Evolutionary conservation across 2,329 filamentous ascomycete genomes (phyloP).

Genomic region (Colletotrichum ledebouriae): DNA sequence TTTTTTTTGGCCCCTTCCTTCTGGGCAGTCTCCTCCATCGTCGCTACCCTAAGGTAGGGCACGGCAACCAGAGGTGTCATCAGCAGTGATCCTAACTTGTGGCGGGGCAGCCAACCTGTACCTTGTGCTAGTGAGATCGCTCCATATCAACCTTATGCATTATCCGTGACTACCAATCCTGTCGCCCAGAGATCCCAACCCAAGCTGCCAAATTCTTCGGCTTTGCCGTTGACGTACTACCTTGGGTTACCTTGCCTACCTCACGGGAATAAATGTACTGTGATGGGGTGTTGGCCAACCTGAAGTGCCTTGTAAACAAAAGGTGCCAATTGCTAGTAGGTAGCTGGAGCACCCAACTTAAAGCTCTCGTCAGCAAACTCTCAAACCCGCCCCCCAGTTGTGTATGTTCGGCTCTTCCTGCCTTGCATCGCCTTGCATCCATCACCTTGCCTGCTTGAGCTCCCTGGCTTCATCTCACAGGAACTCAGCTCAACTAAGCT

Average conservation of each 20-base stretch:
- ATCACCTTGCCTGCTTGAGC: slow-evolving; percentile 5
- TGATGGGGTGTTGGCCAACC: background rate
- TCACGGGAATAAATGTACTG: background rate
- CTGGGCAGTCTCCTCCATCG: slow-evolving; percentile 10
- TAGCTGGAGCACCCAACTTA: background rate
- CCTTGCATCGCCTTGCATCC: slow-evolving; percentile 20
- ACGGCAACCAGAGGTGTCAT: slow-evolving; percentile 31
- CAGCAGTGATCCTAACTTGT: slow-evolving; percentile 36
- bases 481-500: slow-evolving; percentile 5
- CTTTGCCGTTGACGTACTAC: slow-evolving; percentile 35
- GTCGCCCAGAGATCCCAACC: slow-evolving; percentile 19
- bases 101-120: slow-evolving; percentile 24
- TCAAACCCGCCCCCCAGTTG: background rate
- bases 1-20: background rate
- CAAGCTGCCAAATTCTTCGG: slow-evolving; percentile 31
- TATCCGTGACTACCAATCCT: slow-evolving; percentile 32
- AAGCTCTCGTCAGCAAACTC: background rate
- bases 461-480: slow-evolving; percentile 1
- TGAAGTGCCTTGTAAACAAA: slow-evolving; percentile 6
- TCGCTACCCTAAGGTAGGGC: slow-evolving; percentile 26
- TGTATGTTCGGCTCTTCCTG: slow-evolving; percentile 1
- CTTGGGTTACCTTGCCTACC: slow-evolving; percentile 6
- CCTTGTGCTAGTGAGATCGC: slow-evolving; percentile 17
- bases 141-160: background rate
- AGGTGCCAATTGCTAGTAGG: slow-evolving; percentile 7